These are phyloP conservation scores for Sanghuangporus baumii DNA, from an alignment of 1,284 basidiomycete species.

Conservation along the genomic window DNA sequence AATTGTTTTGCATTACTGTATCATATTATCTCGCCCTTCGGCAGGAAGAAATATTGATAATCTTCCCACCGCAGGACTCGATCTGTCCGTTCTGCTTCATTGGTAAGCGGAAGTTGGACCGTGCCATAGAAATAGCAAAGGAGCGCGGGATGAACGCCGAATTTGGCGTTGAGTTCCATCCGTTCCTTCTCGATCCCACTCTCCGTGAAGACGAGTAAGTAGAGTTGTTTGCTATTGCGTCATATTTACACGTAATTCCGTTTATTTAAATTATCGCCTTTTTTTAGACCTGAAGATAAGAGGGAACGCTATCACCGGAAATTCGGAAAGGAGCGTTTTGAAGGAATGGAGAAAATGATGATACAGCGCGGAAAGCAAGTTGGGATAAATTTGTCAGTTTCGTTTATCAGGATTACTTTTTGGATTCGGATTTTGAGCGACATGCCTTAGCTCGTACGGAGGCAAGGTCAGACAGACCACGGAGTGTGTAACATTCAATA, in stretches of 20 bases:
- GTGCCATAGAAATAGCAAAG: conserved; percentile 13
- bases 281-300: conserved; percentile 7
- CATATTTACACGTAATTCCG: not conserved
- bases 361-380: conserved; percentile 8
- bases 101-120: conserved; percentile 16
- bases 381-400: conserved; percentile 17
- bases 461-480: conserved; percentile 16
- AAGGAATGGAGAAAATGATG: conserved; percentile 13
- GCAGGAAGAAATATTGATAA: not conserved
- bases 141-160: conserved; percentile 11
- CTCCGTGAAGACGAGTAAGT: conserved; percentile 11
- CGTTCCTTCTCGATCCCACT: conserved; percentile 15
- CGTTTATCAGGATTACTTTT: not conserved
- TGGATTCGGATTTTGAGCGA: not conserved
- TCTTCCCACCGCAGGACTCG: conserved; percentile 1
- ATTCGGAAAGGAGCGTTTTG: conserved; percentile 11
- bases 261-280: not conserved
- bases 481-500: not conserved
- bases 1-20: no score
- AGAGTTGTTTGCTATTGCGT: not conserved
- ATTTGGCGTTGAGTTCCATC: conserved; percentile 13
- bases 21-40: no score
- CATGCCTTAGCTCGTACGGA: conserved; percentile 8
- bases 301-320: conserved; percentile 5
- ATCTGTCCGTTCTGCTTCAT: conserved; percentile 18